These are phyloP conservation scores for Aspergillus heteromorphus DNA, from an alignment of 495 filamentous ascomycete species.

Conservation along the genomic window DNA sequence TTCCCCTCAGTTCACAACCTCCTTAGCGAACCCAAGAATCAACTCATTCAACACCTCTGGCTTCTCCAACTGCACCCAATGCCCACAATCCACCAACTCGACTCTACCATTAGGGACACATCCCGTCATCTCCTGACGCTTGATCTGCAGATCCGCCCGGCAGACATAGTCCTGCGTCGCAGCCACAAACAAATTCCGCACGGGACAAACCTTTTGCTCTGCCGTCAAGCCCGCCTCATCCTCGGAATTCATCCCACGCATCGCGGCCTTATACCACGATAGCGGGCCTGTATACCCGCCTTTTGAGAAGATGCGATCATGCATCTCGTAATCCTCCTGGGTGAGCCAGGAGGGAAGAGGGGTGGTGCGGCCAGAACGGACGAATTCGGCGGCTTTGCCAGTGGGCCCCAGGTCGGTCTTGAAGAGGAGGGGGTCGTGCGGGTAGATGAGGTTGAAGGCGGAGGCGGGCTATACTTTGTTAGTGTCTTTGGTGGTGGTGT, in stretches of 20 bases:
- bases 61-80: constrained; percentile 6
- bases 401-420: background rate
- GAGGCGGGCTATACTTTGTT: background rate
- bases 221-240: background rate
- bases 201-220: background rate
- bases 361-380: background rate
- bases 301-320: background rate
- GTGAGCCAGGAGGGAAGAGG: background rate
- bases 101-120: background rate
- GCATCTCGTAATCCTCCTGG: background rate
- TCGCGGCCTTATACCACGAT: background rate
- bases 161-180: constrained; percentile 6
- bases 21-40: background rate
- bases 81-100: background rate
- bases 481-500: too few species aligned
- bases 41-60: background rate
- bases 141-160: background rate
- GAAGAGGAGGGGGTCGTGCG: background rate
- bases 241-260: background rate
- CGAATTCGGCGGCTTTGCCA: constrained; percentile 1
- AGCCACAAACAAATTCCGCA: constrained; percentile 2
- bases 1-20: background rate
- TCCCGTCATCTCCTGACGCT: background rate
- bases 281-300: background rate
- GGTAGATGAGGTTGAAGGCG: background rate